Conservation (phyloP, 2,329 filamentous ascomycete genomes). For the Apiospora rasikravindrae region DNA sequence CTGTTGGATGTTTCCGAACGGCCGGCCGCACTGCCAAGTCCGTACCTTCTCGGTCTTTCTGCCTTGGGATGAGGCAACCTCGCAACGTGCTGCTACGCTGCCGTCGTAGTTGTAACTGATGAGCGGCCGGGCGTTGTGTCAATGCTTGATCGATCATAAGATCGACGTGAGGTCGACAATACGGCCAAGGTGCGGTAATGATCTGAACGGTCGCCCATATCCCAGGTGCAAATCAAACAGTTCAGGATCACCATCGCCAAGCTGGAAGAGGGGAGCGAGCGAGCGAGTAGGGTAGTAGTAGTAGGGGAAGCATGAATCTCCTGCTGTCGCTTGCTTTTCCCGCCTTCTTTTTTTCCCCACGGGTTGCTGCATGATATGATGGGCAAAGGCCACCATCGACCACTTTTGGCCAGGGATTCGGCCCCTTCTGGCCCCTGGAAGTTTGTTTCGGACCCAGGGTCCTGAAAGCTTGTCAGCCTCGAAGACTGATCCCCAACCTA, state of each 20-base stretch:
- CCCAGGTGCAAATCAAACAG: conserved; percentile 1
- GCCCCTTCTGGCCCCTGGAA: conserved; percentile 22
- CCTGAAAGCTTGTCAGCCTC: conserved; percentile 23
- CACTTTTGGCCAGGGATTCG: conserved; percentile 12
- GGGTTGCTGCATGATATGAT: conserved; percentile 17
- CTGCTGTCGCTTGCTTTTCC: conserved; percentile 2
- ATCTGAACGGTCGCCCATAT: neutral
- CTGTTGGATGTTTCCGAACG: conserved; percentile 7
- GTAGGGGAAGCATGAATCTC: neutral
- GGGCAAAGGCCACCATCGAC: conserved; percentile 8
- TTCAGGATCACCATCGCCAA: conserved; percentile 6
- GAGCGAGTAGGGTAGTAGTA: neutral
- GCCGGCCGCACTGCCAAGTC: neutral
- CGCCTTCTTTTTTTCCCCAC: conserved; percentile 1
- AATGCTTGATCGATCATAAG: conserved; percentile 15
- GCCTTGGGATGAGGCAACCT: neutral
- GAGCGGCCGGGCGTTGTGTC: conserved; percentile 4
- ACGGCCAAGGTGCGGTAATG: neutral
- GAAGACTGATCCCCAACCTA: neutral
- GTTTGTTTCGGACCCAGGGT: conserved; percentile 29
- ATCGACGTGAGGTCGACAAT: neutral
- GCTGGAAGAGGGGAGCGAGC: neutral
- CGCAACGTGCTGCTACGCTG: neutral
- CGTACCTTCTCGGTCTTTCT: neutral
- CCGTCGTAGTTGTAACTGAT: conserved; percentile 3